These are phyloP conservation scores for Wolfiporia cocos DNA, from an alignment of 1,284 basidiomycete species.

Conservation along the genomic window DNA sequence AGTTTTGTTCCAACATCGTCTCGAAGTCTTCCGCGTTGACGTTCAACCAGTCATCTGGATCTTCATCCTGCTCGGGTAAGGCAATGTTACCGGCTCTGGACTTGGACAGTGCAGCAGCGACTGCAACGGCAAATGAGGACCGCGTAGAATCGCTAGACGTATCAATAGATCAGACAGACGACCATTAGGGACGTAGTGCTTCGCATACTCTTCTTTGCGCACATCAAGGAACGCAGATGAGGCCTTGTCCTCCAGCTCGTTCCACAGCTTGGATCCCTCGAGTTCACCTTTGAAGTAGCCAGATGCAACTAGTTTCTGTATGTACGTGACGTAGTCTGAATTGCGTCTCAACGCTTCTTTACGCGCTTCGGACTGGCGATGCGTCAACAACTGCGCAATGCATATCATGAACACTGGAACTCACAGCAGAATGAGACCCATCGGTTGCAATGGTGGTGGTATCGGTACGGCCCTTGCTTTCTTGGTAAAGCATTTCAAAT, in stretches of 20 bases:
- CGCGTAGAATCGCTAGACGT: slow-evolving; percentile 46
- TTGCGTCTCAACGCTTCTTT: slow-evolving; percentile 63
- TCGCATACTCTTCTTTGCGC: slow-evolving; percentile 59
- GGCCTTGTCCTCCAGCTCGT: slow-evolving; percentile 65
- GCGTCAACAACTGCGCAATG: background rate
- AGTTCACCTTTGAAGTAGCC: slow-evolving; percentile 77
- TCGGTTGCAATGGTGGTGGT: slow-evolving; percentile 31
- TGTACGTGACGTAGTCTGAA: slow-evolving; percentile 61
- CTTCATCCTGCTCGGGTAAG: slow-evolving; percentile 36
- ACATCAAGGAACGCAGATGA: slow-evolving; percentile 58
- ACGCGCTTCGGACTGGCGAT: slow-evolving; percentile 45
- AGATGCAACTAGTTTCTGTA: slow-evolving; percentile 52
- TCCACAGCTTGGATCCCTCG: slow-evolving; percentile 75
- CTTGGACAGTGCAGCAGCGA: slow-evolving; percentile 55
- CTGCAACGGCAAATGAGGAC: slow-evolving; percentile 67
- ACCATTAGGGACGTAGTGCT: slow-evolving; percentile 2
- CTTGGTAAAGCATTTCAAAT: slow-evolving; percentile 92
- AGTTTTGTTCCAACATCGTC: slow-evolving; percentile 43
- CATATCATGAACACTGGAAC: slow-evolving; percentile 10
- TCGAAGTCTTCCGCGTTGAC: slow-evolving; percentile 64
- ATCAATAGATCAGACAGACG: background rate
- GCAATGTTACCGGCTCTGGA: slow-evolving; percentile 18
- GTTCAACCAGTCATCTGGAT: slow-evolving; percentile 70
- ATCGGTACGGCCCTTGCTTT: slow-evolving; percentile 53
- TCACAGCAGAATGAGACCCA: slow-evolving; percentile 40